These are phyloP conservation scores for Boletus sp. DNA, from an alignment of 768 basidiomycete species.

Conservation along the genomic window DNA sequence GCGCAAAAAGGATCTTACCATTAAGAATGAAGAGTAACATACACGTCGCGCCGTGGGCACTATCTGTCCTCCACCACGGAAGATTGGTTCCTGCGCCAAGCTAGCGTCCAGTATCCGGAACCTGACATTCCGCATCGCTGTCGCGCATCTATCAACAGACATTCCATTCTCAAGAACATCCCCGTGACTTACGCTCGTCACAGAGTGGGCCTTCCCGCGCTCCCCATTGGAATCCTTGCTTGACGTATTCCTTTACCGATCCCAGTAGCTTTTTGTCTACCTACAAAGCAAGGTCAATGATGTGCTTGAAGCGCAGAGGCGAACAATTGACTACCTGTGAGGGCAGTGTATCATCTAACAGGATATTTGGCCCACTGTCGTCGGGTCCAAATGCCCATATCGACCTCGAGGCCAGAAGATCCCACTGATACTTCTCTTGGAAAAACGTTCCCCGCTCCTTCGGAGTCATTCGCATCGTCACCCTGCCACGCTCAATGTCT, in stretches of 20 bases:
- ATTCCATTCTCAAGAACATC: background rate
- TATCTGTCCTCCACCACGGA: constrained; percentile 96
- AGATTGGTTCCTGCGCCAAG: constrained; percentile 93
- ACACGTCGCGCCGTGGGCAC: constrained; percentile 98
- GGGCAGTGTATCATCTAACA: constrained; percentile 94
- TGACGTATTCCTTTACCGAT: constrained; percentile 91
- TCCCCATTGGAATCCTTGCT: constrained; percentile 99
- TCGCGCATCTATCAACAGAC: background rate
- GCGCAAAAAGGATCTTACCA: constrained; percentile 54
- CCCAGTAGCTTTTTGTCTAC: constrained; percentile 91
- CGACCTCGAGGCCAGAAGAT: constrained; percentile 92
- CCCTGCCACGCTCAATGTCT: constrained; percentile 90
- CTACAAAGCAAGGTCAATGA: constrained; percentile 34
- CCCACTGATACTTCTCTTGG: constrained; percentile 97
- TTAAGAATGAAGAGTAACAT: constrained; percentile 98
- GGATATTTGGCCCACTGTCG: constrained; percentile 88
- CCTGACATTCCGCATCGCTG: constrained; percentile 98
- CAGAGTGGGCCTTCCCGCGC: constrained; percentile 96
- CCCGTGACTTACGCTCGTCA: constrained; percentile 86
- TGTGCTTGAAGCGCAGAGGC: background rate
- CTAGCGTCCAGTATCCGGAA: constrained; percentile 93
- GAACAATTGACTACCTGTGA: constrained; percentile 59
- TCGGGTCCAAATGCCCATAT: constrained; percentile 99
- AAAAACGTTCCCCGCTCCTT: constrained; percentile 97
- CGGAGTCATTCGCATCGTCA: constrained; percentile 91